A percentile compares a stretch with the other conserved stretches of the same genome.
Evolutionary conservation across 257 asterid species (phyloP).

Genomic region (Lavandula angustifolia): DNA sequence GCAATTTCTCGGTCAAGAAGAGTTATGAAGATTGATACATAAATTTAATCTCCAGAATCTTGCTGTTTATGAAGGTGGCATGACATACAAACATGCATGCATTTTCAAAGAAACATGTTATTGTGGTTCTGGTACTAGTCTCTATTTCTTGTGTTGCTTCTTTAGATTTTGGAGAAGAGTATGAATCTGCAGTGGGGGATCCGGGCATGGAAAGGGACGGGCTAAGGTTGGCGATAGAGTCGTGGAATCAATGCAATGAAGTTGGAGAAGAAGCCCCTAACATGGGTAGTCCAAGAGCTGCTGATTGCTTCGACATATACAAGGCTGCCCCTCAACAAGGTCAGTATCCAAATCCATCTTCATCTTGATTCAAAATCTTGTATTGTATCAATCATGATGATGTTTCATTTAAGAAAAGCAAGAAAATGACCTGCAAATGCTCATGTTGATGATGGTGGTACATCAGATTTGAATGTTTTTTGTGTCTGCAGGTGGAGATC

Average conservation of each 20-base stretch:
- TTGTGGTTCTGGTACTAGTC: conserved; percentile 33
- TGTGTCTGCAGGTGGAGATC: conserved; percentile 17
- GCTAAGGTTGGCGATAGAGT: conserved; percentile 75
- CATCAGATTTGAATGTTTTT: background rate
- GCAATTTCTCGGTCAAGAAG: conserved; percentile 3
- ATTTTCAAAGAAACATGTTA: conserved; percentile 10
- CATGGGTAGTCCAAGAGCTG: conserved; percentile 89
- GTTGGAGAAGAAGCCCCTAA: conserved; percentile 81
- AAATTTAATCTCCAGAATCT: background rate
- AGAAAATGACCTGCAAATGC: no score
- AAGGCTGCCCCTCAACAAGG: conserved; percentile 53
- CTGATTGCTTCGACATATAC: conserved; percentile 75
- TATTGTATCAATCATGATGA: background rate
- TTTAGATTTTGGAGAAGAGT: conserved; percentile 26
- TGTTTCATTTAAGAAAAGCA: background rate
- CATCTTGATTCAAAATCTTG: background rate
- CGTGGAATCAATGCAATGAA: conserved; percentile 94
- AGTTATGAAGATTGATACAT: background rate
- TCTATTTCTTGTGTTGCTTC: conserved; percentile 21
- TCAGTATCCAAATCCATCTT: conserved; percentile 23
- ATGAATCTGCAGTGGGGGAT: conserved; percentile 73
- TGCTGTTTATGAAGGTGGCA: background rate
- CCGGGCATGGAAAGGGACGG: conserved; percentile 74
- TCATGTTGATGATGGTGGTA: no score
- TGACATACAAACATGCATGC: conserved; percentile 13